A percentile compares a stretch with the other conserved stretches of the same genome.
Conservation (phyloP, 169 alveolate species). For the Eimeria tenella region DNA sequence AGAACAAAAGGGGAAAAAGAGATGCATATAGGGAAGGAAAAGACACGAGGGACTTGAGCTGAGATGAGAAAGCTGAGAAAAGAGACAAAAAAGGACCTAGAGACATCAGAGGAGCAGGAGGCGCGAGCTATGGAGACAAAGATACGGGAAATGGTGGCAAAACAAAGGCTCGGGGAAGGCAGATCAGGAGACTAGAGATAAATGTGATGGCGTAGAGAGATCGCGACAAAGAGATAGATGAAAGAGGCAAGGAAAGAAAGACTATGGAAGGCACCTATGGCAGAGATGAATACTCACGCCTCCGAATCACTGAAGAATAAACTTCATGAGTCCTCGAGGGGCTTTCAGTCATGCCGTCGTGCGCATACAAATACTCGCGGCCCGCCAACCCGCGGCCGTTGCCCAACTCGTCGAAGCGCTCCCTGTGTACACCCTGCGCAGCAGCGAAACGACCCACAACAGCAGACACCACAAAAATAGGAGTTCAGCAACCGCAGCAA, state of each 20-base stretch:
- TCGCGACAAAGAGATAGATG: too few relatives aligned
- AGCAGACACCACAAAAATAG: neutral
- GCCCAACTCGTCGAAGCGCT: conserved; percentile 91
- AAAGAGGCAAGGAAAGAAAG: too few relatives aligned
- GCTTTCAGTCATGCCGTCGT: conserved; percentile 89
- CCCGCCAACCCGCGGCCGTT: conserved; percentile 92
- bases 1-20: neutral
- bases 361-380: conserved; percentile 84
- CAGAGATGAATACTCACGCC: too few relatives aligned
- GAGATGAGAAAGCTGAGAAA: too few relatives aligned
- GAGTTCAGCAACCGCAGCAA: neutral
- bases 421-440: conserved; percentile 86
- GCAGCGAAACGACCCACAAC: conserved; percentile 48
- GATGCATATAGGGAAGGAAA: neutral
- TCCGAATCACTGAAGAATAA: conserved; percentile 84
- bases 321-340: conserved; percentile 87
- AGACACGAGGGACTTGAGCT: neutral
- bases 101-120: neutral
- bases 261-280: too few relatives aligned
- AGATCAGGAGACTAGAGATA: too few relatives aligned
- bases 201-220: too few relatives aligned
- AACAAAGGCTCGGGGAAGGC: too few relatives aligned
- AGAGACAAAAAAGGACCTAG: neutral
- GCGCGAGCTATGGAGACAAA: neutral
- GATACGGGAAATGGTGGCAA: too few relatives aligned